Base-by-base conservation (phyloP, 148 eudicot species). In the Vaccinium darrowii region DNA sequence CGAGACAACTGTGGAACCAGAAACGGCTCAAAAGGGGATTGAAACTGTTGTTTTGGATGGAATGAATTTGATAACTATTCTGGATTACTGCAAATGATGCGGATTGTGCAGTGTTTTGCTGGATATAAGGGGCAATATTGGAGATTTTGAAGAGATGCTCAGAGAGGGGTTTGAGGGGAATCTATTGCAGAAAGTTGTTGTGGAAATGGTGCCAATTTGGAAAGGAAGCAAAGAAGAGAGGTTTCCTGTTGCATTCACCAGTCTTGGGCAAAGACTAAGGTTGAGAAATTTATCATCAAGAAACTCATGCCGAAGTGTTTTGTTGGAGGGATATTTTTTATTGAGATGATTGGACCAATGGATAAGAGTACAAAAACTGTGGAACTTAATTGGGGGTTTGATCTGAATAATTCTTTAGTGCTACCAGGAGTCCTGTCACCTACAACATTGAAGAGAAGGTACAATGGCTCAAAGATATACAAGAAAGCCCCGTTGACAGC, bases 301-400 rank as follows among this genome's bases (percentile, higher is more conserved):
- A 76, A 88, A 67, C n/a, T 87, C 86, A 18, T 88, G 93, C 76
- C 76, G 85, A 10, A 92, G 89, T 85, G 88, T 94, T 72, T 52
- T 95, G 82, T 81, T 97, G 21, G 98, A 95, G 81, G 99, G 99
- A 25, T 94, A 95, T 85, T 90, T 96, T 83, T 91, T 85, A 90
- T 88, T 13, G 18, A 43, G 76, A 80, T 75, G 50, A 79, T 53
- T 78, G 72, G 54, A 53, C 1, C 39, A 5, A 63, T 30, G 69
- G 51, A 36, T 13, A 15, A 27, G 9, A 18, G 10, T 43, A 73
- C 50, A 16, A 36, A 16, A 60, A 75, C 25, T 18, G n/a, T 1
- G 13, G 52, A 43, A 7, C 21, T 19, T 18, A 19, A 1, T 43
- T 52, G 47, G 47, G 13, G 49, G 50, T 16, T 16, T 15, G 23